Evolutionary conservation across 352 stramenopile genomes (phyloP).

Genomic region (Plasmopara halstedii): DNA sequence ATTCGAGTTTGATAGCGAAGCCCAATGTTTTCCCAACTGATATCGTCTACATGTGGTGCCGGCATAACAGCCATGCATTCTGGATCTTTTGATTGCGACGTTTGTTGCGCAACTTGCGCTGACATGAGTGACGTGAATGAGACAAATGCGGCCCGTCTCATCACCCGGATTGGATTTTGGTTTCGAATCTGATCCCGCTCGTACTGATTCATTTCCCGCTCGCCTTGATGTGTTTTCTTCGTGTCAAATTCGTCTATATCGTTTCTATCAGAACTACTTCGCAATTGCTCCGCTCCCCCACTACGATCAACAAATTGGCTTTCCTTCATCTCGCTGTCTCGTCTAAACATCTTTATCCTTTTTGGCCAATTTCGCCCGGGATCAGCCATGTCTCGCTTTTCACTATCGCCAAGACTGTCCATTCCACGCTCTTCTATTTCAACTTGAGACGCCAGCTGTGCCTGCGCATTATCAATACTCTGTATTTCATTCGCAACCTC

Average conservation of each 20-base stretch:
- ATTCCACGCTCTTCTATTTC: conserved; percentile 23
- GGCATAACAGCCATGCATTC: conserved; percentile 41
- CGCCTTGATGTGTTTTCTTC: conserved; percentile 24
- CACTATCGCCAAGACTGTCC: conserved; percentile 12
- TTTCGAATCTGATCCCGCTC: conserved; percentile 40
- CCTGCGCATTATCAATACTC: conserved; percentile 54
- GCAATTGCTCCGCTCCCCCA: conserved; percentile 6
- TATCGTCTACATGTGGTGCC: conserved; percentile 53
- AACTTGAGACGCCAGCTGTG: conserved; percentile 35
- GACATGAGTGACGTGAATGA: conserved; percentile 70
- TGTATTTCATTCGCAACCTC: conserved; percentile 48
- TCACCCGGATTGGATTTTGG: conserved; percentile 48
- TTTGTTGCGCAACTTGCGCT: conserved; percentile 61
- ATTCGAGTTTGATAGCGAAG: conserved; percentile 41
- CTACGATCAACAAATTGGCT: conserved; percentile 10
- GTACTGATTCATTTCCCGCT: conserved; percentile 39
- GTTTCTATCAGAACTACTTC: conserved; percentile 12
- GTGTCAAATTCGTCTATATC: conserved; percentile 21
- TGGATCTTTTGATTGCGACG: conserved; percentile 50
- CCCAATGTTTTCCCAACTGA: conserved; percentile 75
- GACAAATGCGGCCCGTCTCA: conserved; percentile 66
- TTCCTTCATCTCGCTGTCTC: conserved; percentile 14
- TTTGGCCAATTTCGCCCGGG: conserved; percentile 8
- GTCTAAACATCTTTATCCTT: conserved; percentile 5
- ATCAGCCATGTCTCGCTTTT: conserved; percentile 9